phyloP scores from a whole-genome alignment of 148 eudicot genomes.

The Tetragonia tetragonoides region DNA sequence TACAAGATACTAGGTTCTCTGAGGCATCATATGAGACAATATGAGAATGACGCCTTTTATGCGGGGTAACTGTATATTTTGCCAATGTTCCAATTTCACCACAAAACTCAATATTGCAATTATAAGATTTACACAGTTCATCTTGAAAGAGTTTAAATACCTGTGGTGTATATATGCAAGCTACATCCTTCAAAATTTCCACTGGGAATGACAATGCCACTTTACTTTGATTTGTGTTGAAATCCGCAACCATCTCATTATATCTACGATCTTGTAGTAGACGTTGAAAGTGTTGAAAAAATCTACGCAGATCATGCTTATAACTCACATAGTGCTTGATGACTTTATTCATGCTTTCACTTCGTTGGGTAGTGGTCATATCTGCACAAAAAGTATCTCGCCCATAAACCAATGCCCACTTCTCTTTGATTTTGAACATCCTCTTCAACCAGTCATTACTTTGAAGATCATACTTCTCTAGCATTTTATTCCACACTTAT shows the following conservation, averaged over 20 bases:
- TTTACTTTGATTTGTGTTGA: neutral
- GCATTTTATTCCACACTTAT: conserved; percentile 20
- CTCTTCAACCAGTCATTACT: neutral
- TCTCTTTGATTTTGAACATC: conserved; percentile 18
- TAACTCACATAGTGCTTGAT: conserved; percentile 1
- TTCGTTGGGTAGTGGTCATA: conserved; percentile 14
- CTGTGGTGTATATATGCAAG: neutral
- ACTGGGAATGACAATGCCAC: neutral
- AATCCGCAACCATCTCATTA: neutral
- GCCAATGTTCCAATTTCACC: conserved; percentile 14
- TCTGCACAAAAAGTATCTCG: conserved; percentile 27
- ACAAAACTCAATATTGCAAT: conserved; percentile 5
- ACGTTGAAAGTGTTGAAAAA: neutral
- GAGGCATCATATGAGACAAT: neutral
- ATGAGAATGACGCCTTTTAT: neutral
- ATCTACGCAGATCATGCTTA: conserved; percentile 1
- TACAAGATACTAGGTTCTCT: neutral
- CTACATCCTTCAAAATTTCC: conserved; percentile 4
- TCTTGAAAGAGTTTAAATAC: neutral
- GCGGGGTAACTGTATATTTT: neutral
- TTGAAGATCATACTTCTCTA: conserved; percentile 22
- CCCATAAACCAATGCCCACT: conserved; percentile 30
- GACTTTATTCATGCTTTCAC: neutral
- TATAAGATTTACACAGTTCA: neutral
- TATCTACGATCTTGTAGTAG: neutral